These are phyloP conservation scores for Pharnaceum exiguum DNA, from an alignment of 148 eudicot species.

Conservation along the genomic window DNA sequence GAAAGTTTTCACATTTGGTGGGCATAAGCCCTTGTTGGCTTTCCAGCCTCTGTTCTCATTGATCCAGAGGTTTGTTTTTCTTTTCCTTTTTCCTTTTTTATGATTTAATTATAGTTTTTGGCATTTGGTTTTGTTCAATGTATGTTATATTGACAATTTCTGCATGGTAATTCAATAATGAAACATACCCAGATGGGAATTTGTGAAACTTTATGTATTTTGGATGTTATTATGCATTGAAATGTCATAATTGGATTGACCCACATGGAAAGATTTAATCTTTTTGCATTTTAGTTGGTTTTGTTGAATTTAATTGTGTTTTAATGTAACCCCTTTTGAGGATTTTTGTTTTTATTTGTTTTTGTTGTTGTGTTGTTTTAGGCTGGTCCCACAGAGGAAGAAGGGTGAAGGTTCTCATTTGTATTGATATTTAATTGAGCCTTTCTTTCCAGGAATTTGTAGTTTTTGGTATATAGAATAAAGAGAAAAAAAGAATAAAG, in stretches of 20 bases:
- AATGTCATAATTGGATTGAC: neutral
- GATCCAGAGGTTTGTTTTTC: constrained; percentile 47
- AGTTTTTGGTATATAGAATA: neutral
- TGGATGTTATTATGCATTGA: too few species aligned
- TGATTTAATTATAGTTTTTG: neutral
- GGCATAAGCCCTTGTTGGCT: constrained; percentile 26
- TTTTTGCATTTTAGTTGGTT: neutral
- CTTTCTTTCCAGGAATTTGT: constrained; percentile 31
- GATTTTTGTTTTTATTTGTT: neutral
- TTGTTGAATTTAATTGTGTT: neutral
- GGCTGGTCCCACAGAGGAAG: constrained; percentile 53
- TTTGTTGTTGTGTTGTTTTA: constrained; percentile 17
- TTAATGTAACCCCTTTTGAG: constrained; percentile 10
- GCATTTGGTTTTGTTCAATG: neutral
- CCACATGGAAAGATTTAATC: constrained; percentile 3
- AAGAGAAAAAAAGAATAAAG: constrained; percentile 33
- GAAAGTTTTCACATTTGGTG: constrained; percentile 27
- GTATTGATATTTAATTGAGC: constrained; percentile 13
- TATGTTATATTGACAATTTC: neutral
- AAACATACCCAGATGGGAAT: too few species aligned
- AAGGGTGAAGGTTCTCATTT: constrained; percentile 22
- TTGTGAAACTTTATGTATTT: too few species aligned
- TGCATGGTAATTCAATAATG: too few species aligned
- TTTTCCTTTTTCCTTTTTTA: neutral
- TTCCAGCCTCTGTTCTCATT: constrained; percentile 64